Evolutionary conservation across 176 grass and related monocot genomes (phyloP), one percentile per base, ranked within the genome.

Genomic region (Pontederia crassipes): DNA sequence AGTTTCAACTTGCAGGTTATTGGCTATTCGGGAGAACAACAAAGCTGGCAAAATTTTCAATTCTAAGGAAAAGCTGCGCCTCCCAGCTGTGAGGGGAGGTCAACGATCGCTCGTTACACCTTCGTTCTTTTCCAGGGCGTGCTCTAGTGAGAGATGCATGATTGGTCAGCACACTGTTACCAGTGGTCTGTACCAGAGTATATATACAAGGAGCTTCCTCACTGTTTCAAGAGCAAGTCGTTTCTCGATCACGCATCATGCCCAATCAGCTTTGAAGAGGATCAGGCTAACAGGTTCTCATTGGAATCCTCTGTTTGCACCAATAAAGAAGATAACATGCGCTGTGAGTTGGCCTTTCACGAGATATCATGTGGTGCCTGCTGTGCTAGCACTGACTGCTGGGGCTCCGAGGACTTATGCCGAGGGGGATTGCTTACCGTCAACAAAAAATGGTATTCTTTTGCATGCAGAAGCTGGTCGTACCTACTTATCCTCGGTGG

Each of bases 281-380:
- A 77, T 87, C 16, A 57, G 58, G 63, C 63, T 75, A 40, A 66
- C 59, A n/a, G 79, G 74, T 66, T 35, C 66, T 0, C 76, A 86
- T n/a, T 54, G 61, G 0, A 68, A 74, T 52, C 78, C 75, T 8
- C 56, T 69, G 2, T 75, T 87, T 27, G 67, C 83, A 10, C 52
- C 78, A 4, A 61, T 90, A 54, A 87, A 62, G 61, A 74, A 69
- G 75, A 64, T 72, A 69, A 77, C 83, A 14, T 87, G 72, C 59
- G 75, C 83, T 62, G 27, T 90, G 50, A 82, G 83, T 51, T 61
- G 84, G 66, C 90, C 91, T 9, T 52, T 90, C 7, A 81, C 80
- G 17, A 83, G 90, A 57, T 90, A 73, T 26, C 80, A 90, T 58
- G 46, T 95, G 18, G 64, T 90, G 49, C 91, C 77, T 65, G 78